Conservation (phyloP, 2,329 filamentous ascomycete genomes). For the Paecilomyces variotii region DNA sequence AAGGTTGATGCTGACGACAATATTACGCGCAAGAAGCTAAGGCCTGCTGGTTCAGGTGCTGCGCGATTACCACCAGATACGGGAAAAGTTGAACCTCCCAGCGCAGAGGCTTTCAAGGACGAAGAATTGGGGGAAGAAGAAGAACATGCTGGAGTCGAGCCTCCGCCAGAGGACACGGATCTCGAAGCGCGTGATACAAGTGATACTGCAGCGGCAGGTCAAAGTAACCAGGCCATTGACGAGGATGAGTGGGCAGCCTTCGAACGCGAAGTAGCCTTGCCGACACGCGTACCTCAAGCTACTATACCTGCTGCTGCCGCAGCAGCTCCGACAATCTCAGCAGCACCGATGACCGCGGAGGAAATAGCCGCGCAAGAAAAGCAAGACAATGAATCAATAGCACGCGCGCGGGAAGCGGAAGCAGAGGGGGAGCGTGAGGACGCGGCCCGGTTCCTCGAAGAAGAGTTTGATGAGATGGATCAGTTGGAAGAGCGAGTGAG, state of each 20-base stretch:
- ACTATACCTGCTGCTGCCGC: slow-evolving; percentile 21
- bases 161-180: slow-evolving; percentile 9
- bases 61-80: slow-evolving; percentile 25
- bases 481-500: slow-evolving; percentile 64
- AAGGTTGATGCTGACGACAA: slow-evolving; percentile 41
- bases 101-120: slow-evolving; percentile 13
- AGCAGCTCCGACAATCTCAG: slow-evolving; percentile 55
- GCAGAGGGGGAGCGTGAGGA: slow-evolving; percentile 67
- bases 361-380: slow-evolving; percentile 51
- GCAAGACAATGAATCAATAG: slow-evolving; percentile 37
- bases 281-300: slow-evolving; percentile 25
- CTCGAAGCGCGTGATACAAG: slow-evolving; percentile 1
- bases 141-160: slow-evolving; percentile 16
- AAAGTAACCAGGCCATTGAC: slow-evolving; percentile 41
- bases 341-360: slow-evolving; percentile 58
- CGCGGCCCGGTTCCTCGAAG: slow-evolving; percentile 62
- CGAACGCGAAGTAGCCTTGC: slow-evolving; percentile 65
- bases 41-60: slow-evolving; percentile 23
- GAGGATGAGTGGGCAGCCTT: slow-evolving; percentile 84
- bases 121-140: slow-evolving; percentile 20
- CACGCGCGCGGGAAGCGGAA: slow-evolving; percentile 41
- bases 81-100: slow-evolving; percentile 17
- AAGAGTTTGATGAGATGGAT: slow-evolving; percentile 78
- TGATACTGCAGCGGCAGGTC: slow-evolving; percentile 2
- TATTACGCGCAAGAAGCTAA: slow-evolving; percentile 36